phyloP scores from a whole-genome alignment of 352 stramenopile genomes.

The Blastocystis sp. region DNA sequence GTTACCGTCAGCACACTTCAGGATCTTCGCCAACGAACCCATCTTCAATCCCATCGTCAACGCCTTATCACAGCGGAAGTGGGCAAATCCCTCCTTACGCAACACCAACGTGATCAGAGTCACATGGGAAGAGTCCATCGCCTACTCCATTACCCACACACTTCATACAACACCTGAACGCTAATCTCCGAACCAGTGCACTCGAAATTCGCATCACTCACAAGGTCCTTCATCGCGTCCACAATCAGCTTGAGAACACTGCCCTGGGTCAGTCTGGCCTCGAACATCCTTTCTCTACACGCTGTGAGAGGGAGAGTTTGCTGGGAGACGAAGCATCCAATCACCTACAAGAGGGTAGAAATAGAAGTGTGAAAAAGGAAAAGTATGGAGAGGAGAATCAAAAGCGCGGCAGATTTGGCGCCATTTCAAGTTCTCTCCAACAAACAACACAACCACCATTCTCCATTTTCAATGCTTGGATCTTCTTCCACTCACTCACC shows the following conservation, averaged over 20 bases:
- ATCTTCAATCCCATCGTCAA: conserved; percentile 95
- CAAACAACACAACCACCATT: background rate
- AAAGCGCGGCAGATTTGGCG: background rate
- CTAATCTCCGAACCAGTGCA: conserved; percentile 87
- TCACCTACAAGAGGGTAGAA: background rate
- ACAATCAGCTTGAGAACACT: conserved; percentile 97
- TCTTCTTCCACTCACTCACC: conserved; percentile 65
- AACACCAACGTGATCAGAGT: conserved; percentile 91
- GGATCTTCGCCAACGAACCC: conserved; percentile 94
- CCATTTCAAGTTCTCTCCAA: background rate
- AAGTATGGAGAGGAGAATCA: background rate
- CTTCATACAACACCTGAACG: conserved; percentile 75
- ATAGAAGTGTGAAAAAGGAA: background rate
- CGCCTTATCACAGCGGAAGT: conserved; percentile 95
- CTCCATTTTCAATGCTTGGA: conserved; percentile 39
- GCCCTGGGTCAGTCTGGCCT: conserved; percentile 91
- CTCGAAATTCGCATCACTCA: conserved; percentile 95
- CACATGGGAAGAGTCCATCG: conserved; percentile 98
- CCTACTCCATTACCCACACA: conserved; percentile 76
- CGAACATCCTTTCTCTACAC: conserved; percentile 86
- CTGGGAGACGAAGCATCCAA: no score
- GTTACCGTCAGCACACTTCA: conserved; percentile 97
- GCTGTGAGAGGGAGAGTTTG: background rate
- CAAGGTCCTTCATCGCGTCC: conserved; percentile 97
- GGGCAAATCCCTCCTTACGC: conserved; percentile 88